These are phyloP conservation scores for Jimgerdemannia lactiflua DNA, from an alignment of 192 early-diverging fungal genomes.

Conservation along the genomic window DNA sequence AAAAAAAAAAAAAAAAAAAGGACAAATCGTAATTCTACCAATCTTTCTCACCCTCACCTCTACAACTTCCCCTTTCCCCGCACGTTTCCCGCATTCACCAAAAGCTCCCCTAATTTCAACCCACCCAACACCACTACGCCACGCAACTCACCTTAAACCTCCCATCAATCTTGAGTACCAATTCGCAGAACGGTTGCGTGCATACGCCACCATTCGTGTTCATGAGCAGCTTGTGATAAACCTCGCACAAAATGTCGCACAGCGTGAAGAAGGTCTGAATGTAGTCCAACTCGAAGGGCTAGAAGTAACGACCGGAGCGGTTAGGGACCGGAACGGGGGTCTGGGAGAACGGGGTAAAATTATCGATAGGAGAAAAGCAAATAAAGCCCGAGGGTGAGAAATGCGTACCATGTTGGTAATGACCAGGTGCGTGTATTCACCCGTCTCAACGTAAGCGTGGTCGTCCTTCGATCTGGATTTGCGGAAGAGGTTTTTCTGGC, in stretches of 20 bases:
- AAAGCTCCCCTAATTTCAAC: too few relatives aligned
- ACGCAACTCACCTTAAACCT: constrained; percentile 47
- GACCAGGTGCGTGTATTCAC: constrained; percentile 38
- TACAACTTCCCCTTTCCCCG: too few relatives aligned
- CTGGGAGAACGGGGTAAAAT: not conserved
- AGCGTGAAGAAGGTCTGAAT: constrained; percentile 66
- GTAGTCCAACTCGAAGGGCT: constrained; percentile 68
- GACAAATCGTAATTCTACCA: not conserved
- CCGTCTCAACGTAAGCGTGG: constrained; percentile 25
- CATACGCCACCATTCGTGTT: constrained; percentile 18
- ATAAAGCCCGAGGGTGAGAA: not conserved
- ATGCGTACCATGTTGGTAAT: constrained; percentile 38
- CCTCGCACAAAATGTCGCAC: constrained; percentile 57
- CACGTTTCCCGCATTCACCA: too few relatives aligned
- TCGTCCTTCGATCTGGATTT: constrained; percentile 41
- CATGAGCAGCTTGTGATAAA: constrained; percentile 47
- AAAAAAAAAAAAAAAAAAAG: not conserved
- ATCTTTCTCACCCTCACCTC: too few relatives aligned
- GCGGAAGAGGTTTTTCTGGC: constrained; percentile 48
- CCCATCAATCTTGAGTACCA: constrained; percentile 60
- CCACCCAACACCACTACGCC: not conserved
- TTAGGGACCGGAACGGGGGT: not conserved
- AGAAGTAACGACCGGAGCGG: not conserved
- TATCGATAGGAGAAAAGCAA: not conserved
- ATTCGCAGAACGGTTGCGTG: constrained; percentile 55